Conservation (phyloP, 2,329 filamentous ascomycete genomes). For the Phoma sp. region DNA sequence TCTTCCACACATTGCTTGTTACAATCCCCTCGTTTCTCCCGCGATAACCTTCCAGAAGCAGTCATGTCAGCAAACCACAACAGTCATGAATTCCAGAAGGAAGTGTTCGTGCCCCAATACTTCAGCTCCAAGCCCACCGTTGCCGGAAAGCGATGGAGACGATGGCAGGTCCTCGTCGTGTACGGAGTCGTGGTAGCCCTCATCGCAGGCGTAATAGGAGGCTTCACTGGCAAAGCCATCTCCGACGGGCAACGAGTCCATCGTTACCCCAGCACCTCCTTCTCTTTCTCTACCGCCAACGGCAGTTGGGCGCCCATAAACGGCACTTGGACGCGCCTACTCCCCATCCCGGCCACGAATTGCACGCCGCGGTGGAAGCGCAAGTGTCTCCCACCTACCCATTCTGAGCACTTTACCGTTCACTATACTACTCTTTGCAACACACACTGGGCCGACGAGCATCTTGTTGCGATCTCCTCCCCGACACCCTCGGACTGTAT, state of each 20-base stretch:
- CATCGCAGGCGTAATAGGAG: constrained; percentile 6
- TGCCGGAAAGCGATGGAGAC: not conserved
- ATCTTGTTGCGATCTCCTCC: not conserved
- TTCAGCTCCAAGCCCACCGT: not conserved
- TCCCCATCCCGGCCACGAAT: not conserved
- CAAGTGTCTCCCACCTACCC: not conserved
- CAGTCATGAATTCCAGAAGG: not conserved
- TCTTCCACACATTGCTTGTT: not conserved
- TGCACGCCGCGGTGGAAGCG: not conserved
- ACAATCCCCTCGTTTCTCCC: not conserved
- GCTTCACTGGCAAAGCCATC: constrained; percentile 6
- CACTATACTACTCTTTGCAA: not conserved
- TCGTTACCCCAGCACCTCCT: not conserved
- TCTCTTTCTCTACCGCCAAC: not conserved
- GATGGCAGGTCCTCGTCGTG: constrained; percentile 5
- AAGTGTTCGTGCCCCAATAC: not conserved
- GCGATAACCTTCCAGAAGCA: not conserved
- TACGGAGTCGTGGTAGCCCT: constrained; percentile 2
- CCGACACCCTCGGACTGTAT: constrained; percentile 5
- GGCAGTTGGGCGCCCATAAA: not conserved
- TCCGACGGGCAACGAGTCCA: not conserved
- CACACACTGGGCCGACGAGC: not conserved
- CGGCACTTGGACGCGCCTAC: not conserved
- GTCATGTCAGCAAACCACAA: not conserved
- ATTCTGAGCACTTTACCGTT: not conserved